phyloP scores from a whole-genome alignment of 768 basidiomycete genomes.

The Russula dissimulans region DNA sequence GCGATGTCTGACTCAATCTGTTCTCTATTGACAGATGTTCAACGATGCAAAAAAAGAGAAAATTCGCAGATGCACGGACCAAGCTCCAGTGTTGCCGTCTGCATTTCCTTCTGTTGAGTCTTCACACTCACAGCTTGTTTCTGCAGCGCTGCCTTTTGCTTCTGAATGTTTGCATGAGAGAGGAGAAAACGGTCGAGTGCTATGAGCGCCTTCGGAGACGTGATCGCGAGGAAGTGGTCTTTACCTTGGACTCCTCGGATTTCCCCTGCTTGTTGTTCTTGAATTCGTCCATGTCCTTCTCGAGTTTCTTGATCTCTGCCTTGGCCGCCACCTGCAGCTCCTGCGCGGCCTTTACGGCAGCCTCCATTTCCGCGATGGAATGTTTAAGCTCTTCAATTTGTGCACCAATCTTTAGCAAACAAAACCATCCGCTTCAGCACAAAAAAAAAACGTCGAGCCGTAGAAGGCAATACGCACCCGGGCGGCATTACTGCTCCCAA shows the following conservation, averaged over 20 bases:
- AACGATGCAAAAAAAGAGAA: background rate
- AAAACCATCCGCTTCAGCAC: background rate
- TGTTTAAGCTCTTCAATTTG: slow-evolving; percentile 70
- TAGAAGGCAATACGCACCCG: slow-evolving; percentile 43
- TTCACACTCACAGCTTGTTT: slow-evolving; percentile 79
- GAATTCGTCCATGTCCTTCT: slow-evolving; percentile 97
- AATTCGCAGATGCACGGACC: slow-evolving; percentile 38
- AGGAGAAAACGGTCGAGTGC: background rate
- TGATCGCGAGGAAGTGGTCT: background rate
- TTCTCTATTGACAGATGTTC: slow-evolving; percentile 35
- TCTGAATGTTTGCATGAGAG: slow-evolving; percentile 62
- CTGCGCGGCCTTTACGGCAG: slow-evolving; percentile 53
- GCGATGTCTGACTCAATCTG: slow-evolving; percentile 71
- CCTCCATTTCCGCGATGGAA: slow-evolving; percentile 48
- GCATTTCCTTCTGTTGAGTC: slow-evolving; percentile 80
- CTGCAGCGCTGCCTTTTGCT: slow-evolving; percentile 71
- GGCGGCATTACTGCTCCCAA: slow-evolving; percentile 82
- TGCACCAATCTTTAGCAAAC: slow-evolving; percentile 50
- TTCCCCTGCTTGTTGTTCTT: slow-evolving; percentile 98
- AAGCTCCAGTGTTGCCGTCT: slow-evolving; percentile 80
- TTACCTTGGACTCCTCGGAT: slow-evolving; percentile 84
- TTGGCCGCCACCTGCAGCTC: slow-evolving; percentile 69
- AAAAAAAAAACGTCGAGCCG: background rate
- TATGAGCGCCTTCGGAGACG: background rate
- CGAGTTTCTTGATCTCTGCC: slow-evolving; percentile 75